phyloP scores from a whole-genome alignment of 2,329 filamentous ascomycete genomes.

The Cercospora sojina region DNA sequence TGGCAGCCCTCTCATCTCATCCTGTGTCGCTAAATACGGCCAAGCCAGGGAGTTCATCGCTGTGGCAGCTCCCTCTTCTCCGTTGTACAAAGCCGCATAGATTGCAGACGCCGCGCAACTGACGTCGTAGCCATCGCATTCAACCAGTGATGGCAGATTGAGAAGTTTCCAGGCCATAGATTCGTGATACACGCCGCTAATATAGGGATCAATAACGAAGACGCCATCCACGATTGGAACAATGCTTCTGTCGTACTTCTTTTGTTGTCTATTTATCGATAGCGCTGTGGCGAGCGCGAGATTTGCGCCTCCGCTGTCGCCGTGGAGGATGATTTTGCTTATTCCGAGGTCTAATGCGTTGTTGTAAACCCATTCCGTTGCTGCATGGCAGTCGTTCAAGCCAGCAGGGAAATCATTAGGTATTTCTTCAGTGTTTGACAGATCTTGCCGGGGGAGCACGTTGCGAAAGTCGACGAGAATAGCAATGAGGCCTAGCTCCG shows the following conservation, averaged over 20 bases:
- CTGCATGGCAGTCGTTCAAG: no score
- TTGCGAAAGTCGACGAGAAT: no score
- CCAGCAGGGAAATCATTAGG: no score
- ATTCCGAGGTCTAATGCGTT: no score
- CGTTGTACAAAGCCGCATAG: not conserved
- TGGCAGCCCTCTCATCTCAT: constrained; percentile 30
- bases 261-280: constrained; percentile 29
- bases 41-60: constrained; percentile 30
- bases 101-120: constrained; percentile 9
- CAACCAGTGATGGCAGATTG: constrained; percentile 28
- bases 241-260: no score
- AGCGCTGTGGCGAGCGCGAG: constrained; percentile 31
- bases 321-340: no score
- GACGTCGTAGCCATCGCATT: constrained; percentile 32
- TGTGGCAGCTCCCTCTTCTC: not conserved
- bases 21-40: constrained; percentile 30
- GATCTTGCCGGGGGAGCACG: no score
- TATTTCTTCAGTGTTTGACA: no score
- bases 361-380: no score
- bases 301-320: no score
- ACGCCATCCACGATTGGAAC: constrained; percentile 24
- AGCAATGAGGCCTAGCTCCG: no score
- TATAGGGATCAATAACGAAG: constrained; percentile 26
- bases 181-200: constrained; percentile 20
- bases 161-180: constrained; percentile 3